Percentiles rank a stretch among this genome's conserved stretches.
Evolutionary conservation across 768 basidiomycete genomes (phyloP).

Genomic region (Trametes cubensis): DNA sequence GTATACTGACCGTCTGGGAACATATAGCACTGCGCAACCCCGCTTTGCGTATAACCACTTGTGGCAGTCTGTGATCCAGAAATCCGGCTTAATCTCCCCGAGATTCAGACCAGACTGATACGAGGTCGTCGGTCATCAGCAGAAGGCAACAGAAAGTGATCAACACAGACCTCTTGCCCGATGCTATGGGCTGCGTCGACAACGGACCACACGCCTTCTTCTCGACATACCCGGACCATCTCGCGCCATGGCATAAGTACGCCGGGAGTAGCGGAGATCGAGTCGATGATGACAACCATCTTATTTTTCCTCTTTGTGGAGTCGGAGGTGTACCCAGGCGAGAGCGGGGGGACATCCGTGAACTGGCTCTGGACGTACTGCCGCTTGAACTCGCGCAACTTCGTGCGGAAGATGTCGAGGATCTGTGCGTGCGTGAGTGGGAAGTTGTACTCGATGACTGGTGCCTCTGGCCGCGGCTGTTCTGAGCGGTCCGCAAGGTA

Average conservation of each 20-base stretch:
- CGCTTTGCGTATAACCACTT: slow-evolving; percentile 84
- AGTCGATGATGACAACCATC: slow-evolving; percentile 73
- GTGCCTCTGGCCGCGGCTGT: slow-evolving; percentile 51
- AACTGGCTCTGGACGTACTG: slow-evolving; percentile 15
- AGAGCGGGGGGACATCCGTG: slow-evolving; percentile 23
- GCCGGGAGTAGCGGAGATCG: slow-evolving; percentile 65
- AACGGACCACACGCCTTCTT: slow-evolving; percentile 65
- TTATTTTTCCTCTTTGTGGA: slow-evolving; percentile 38
- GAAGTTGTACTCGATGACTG: slow-evolving; percentile 58
- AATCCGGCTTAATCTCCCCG: slow-evolving; percentile 61
- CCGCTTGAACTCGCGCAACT: slow-evolving; percentile 38
- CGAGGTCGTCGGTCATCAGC: neutral
- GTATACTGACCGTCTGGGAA: slow-evolving; percentile 56
- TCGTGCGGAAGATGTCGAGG: slow-evolving; percentile 48
- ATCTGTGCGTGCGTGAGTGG: slow-evolving; percentile 52
- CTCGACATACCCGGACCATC: slow-evolving; percentile 61
- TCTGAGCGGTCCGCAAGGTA: slow-evolving; percentile 54
- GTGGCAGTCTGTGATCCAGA: slow-evolving; percentile 85
- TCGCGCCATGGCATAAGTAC: slow-evolving; percentile 70
- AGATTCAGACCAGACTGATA: slow-evolving; percentile 53
- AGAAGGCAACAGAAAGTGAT: neutral
- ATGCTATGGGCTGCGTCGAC: slow-evolving; percentile 82
- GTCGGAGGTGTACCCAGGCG: slow-evolving; percentile 1
- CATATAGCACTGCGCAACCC: slow-evolving; percentile 70
- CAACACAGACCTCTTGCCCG: slow-evolving; percentile 58